These are phyloP conservation scores for Lablab purpureus DNA, from an alignment of 306 rosid genomes.

Conservation along the genomic window DNA sequence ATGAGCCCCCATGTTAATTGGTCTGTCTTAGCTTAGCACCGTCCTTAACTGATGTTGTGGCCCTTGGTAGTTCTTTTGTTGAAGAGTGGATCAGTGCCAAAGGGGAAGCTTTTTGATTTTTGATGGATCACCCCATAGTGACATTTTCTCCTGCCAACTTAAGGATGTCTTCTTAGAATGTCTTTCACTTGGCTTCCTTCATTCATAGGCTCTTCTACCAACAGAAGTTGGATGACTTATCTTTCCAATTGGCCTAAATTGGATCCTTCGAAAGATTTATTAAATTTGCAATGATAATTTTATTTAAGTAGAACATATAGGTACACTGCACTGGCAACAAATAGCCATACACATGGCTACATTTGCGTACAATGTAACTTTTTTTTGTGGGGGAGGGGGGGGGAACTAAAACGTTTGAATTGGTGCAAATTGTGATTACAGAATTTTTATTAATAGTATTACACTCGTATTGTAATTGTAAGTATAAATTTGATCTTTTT, in stretches of 20 bases:
- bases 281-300: constrained; percentile 1
- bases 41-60: not conserved
- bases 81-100: not conserved
- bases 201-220: constrained; percentile 12
- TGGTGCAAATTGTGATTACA: constrained; percentile 4
- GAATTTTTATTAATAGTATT: not conserved
- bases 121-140: not conserved
- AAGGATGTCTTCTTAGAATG: not conserved
- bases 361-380: not conserved
- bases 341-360: not conserved
- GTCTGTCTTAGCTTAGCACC: not conserved
- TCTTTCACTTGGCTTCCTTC: constrained; percentile 1
- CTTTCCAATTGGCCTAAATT: constrained; percentile 2
- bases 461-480: not conserved
- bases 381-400: not conserved
- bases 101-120: not conserved
- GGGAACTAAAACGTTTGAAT: constrained; percentile 3
- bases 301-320: not conserved
- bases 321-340: not conserved
- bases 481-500: not conserved
- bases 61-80: not conserved
- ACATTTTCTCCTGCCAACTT: constrained; percentile 2
- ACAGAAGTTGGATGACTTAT: not conserved
- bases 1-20: not conserved
- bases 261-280: not conserved